Conservation (phyloP, 116 monocot species). For the Cymodocea nodosa region DNA sequence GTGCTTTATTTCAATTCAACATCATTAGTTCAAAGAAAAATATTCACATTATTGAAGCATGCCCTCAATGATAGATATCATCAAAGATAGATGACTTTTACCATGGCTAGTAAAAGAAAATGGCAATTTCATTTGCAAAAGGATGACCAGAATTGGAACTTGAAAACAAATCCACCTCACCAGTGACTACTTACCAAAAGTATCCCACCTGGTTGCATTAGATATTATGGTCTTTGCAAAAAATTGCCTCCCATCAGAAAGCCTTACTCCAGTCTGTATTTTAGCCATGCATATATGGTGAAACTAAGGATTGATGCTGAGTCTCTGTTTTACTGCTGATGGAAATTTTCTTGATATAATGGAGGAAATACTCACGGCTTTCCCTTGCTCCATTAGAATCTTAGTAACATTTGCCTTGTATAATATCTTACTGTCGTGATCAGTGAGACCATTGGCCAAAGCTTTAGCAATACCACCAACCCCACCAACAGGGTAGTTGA, state of each 20-base stretch:
- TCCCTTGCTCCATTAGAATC: conserved; percentile 61
- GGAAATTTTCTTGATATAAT: not conserved
- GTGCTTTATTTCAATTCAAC: too few relatives aligned
- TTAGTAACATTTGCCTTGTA: conserved; percentile 79
- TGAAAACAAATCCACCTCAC: not conserved
- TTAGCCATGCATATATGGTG: not conserved
- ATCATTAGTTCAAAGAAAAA: too few relatives aligned
- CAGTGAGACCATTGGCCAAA: conserved; percentile 74
- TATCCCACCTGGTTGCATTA: conserved; percentile 99
- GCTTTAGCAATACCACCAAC: conserved; percentile 86
- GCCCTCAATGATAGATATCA: too few relatives aligned
- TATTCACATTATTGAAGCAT: too few relatives aligned
- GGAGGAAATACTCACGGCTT: conserved; percentile 56
- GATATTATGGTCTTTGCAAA: conserved; percentile 78
- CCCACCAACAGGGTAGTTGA: conserved; percentile 96
- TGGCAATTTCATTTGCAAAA: too few relatives aligned
- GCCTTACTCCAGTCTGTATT: conserved; percentile 71
- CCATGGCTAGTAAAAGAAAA: not conserved
- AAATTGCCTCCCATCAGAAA: conserved; percentile 85
- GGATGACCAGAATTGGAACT: too few relatives aligned
- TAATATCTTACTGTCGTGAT: conserved; percentile 67
- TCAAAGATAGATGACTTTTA: too few relatives aligned
- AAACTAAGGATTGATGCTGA: too few relatives aligned
- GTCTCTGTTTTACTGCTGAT: not conserved
- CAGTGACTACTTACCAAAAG: conserved; percentile 48